A percentile compares a stretch with the other conserved stretches of the same genome.
phyloP scores from a whole-genome alignment of 805 yeast genomes.

The Candida dajiaensis region DNA sequence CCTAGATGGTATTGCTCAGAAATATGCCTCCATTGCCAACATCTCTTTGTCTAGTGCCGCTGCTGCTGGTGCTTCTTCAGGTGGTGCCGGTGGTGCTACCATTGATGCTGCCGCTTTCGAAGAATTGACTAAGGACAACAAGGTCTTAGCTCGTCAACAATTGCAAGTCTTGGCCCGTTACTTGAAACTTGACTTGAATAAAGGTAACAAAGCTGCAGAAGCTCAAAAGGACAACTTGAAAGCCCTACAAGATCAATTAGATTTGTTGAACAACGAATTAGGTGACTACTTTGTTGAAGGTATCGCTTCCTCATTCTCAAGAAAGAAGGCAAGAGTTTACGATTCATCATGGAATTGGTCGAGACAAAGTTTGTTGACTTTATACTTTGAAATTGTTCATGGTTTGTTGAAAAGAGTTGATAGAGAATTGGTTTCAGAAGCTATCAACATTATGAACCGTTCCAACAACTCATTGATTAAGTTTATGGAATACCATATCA shows the following conservation, averaged over 20 bases:
- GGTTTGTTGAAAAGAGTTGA: constrained; percentile 89
- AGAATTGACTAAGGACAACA: constrained; percentile 43
- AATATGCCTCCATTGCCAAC: constrained; percentile 81
- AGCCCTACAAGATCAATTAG: constrained; percentile 83
- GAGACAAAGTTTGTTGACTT: constrained; percentile 88
- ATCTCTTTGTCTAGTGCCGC: constrained; percentile 66
- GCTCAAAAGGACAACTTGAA: constrained; percentile 75
- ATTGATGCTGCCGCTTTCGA: constrained; percentile 96
- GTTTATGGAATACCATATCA: constrained; percentile 84
- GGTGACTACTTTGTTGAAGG: constrained; percentile 95
- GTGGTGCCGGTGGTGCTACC: constrained; percentile 75
- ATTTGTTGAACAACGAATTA: constrained; percentile 62
- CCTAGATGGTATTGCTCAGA: constrained; percentile 75
- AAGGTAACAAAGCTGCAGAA: constrained; percentile 81
- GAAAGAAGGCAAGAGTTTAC: constrained; percentile 90
- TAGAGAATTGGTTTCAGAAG: constrained; percentile 92
- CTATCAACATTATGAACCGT: constrained; percentile 96
- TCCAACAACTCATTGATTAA: constrained; percentile 89
- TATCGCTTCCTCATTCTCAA: constrained; percentile 82
- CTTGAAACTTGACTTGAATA: constrained; percentile 84
- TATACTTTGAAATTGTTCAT: constrained; percentile 94
- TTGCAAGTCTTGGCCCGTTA: constrained; percentile 92
- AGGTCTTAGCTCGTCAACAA: constrained; percentile 43
- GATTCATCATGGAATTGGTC: constrained; percentile 99
- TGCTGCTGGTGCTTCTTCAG: constrained; percentile 41